Conservation (phyloP, 2,329 filamentous ascomycete genomes). For the Aspergillus flavus region DNA sequence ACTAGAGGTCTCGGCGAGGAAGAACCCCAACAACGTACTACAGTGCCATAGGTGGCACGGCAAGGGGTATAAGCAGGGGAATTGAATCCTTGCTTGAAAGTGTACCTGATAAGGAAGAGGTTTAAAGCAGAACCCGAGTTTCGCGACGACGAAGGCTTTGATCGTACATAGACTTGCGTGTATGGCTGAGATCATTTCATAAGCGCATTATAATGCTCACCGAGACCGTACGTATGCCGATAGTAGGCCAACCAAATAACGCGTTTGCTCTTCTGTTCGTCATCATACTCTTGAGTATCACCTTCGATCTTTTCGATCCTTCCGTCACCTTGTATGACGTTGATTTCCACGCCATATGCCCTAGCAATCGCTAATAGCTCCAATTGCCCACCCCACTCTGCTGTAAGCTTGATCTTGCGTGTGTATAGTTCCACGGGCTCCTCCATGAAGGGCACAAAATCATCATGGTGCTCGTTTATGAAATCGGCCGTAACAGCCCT, state of each 20-base stretch:
- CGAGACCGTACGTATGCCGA: slow-evolving; percentile 86
- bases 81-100: not conserved
- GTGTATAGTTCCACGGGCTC: slow-evolving; percentile 75
- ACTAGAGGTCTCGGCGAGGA: not conserved
- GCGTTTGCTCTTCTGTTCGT: slow-evolving; percentile 47
- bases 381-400: slow-evolving; percentile 94
- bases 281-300: slow-evolving; percentile 42
- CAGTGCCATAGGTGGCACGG: not conserved
- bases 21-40: not conserved
- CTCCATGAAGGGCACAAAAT: slow-evolving; percentile 86
- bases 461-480: slow-evolving; percentile 72
- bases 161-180: slow-evolving; percentile 16
- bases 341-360: slow-evolving; percentile 77
- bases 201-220: slow-evolving; percentile 96
- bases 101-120: not conserved
- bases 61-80: not conserved
- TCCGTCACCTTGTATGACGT: slow-evolving; percentile 81
- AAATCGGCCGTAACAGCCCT: slow-evolving; percentile 74
- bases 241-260: slow-evolving; percentile 94
- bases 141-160: not conserved
- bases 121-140: not conserved
- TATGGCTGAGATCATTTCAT: slow-evolving; percentile 45
- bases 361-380: slow-evolving; percentile 84
- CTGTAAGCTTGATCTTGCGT: slow-evolving; percentile 77
- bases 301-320: slow-evolving; percentile 72